A percentile compares a stretch with the other conserved stretches of the same genome.
These are phyloP conservation scores for Colletotrichum coccodes DNA, from an alignment of 2,329 filamentous ascomycete species.

Conservation along the genomic window DNA sequence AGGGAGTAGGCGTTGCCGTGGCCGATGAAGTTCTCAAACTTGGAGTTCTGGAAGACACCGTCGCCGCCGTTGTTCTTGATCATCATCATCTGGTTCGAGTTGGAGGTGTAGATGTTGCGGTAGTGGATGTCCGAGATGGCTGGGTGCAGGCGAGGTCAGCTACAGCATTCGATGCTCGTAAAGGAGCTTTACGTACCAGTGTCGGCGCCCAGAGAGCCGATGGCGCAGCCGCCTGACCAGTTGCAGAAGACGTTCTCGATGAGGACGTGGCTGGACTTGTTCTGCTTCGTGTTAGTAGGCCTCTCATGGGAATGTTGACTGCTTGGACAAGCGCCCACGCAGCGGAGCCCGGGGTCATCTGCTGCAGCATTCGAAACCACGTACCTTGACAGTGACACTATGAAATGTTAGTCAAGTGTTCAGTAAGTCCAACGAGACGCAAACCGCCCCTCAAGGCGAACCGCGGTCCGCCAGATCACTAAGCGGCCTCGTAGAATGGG, in stretches of 20 bases:
- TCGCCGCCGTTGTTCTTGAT: conserved; percentile 69
- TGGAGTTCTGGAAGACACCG: conserved; percentile 60
- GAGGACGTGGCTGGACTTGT: conserved; percentile 62
- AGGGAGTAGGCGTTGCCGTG: conserved; percentile 68
- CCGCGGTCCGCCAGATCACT: background rate
- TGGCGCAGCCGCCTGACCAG: conserved; percentile 67
- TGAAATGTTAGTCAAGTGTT: background rate
- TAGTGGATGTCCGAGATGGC: conserved; percentile 64
- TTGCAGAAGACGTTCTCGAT: conserved; percentile 71
- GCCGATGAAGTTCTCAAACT: conserved; percentile 69
- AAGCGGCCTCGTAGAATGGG: conserved; percentile 44
- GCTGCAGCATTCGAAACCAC: background rate
- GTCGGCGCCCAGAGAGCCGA: conserved; percentile 62
- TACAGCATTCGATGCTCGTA: no score
- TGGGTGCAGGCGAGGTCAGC: background rate
- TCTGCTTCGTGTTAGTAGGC: conserved; percentile 39
- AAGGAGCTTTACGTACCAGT: conserved; percentile 38
- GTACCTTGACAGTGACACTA: conserved; percentile 23
- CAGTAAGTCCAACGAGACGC: fast-evolving
- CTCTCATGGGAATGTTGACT: background rate
- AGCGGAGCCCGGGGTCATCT: background rate
- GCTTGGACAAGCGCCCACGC: no score
- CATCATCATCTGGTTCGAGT: conserved; percentile 72
- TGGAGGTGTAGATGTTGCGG: conserved; percentile 66
- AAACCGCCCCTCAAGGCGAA: no score